Evolutionary conservation across 495 filamentous ascomycete genomes (phyloP).

Genomic region (Aspergillus kassunensis): DNA sequence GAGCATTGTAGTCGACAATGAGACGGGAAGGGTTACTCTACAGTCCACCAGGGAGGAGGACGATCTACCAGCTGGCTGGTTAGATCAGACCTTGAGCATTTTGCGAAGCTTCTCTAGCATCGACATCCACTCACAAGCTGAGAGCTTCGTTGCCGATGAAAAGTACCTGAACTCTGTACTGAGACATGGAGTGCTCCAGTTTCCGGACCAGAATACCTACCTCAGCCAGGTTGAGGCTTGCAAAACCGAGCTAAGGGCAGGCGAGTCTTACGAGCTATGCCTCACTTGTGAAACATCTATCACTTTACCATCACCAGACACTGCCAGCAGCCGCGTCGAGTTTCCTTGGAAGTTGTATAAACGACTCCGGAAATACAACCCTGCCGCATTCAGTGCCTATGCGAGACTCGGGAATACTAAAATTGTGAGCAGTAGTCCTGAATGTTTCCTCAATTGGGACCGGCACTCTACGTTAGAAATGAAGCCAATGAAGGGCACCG

Average conservation of each 20-base stretch:
- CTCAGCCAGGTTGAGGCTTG: constrained; percentile 62
- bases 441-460: constrained; percentile 80
- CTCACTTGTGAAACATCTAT: constrained; percentile 72
- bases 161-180: constrained; percentile 33
- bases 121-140: neutral
- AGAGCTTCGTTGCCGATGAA: constrained; percentile 13
- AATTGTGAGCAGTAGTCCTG: constrained; percentile 81
- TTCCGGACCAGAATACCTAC: constrained; percentile 55
- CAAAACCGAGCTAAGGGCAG: constrained; percentile 66
- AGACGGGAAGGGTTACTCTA: constrained; percentile 54
- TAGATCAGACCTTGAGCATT: constrained; percentile 29
- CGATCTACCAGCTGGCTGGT: constrained; percentile 32
- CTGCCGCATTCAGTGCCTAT: constrained; percentile 84
- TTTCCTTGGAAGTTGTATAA: constrained; percentile 69
- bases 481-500: constrained; percentile 92
- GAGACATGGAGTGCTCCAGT: constrained; percentile 24
- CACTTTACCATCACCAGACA: constrained; percentile 31
- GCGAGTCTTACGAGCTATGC: constrained; percentile 92
- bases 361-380: constrained; percentile 65
- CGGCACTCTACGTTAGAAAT: constrained; percentile 44
- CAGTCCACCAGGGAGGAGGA: constrained; percentile 53
- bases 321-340: constrained; percentile 16
- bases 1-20: constrained; percentile 78
- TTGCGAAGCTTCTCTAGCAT: constrained; percentile 11
- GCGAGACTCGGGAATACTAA: constrained; percentile 65